A percentile compares a stretch with the other conserved stretches of the same genome.
These are phyloP conservation scores for Coemansia sp. DNA, from an alignment of 192 early-diverging fungal genomes.

Conservation along the genomic window DNA sequence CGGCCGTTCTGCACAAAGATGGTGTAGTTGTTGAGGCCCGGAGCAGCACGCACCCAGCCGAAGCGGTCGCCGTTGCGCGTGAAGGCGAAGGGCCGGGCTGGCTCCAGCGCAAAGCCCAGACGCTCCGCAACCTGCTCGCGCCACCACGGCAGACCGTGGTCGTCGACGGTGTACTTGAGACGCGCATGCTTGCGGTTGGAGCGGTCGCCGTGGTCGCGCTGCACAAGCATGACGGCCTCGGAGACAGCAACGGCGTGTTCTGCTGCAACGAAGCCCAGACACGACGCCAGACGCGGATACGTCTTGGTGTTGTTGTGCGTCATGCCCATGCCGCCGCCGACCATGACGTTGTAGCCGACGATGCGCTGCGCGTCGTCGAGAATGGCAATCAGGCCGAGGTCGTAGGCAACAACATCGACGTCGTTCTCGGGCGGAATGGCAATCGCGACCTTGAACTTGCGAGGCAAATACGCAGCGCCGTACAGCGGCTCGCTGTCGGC, in stretches of 20 bases:
- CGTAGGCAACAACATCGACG: conserved; percentile 94
- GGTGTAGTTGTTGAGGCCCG: conserved; percentile 65
- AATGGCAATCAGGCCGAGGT: conserved; percentile 92
- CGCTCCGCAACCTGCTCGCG: conserved; percentile 78
- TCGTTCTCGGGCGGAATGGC: conserved; percentile 96
- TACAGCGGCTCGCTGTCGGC: conserved; percentile 87
- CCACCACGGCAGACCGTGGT: conserved; percentile 92
- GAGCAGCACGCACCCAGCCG: conserved; percentile 68
- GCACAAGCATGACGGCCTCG: conserved; percentile 88
- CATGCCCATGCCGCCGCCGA: conserved; percentile 98
- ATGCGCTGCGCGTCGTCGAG: conserved; percentile 69
- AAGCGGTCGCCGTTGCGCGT: conserved; percentile 89
- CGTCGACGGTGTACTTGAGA: conserved; percentile 98
- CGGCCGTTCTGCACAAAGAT: conserved; percentile 93
- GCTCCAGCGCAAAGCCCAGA: conserved; percentile 71
- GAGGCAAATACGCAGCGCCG: conserved; percentile 87
- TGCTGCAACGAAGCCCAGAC: conserved; percentile 78
- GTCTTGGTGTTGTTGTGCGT: conserved; percentile 98
- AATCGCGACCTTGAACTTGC: conserved; percentile 96
- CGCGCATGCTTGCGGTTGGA: conserved; percentile 98
- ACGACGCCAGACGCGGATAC: conserved; percentile 80
- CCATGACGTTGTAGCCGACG: conserved; percentile 89
- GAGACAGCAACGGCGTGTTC: conserved; percentile 78
- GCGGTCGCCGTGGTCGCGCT: conserved; percentile 94
- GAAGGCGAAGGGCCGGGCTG: conserved; percentile 74